Evolutionary conservation across 345 rosid genomes (phyloP).

Genomic region (Lepidium aucheri): DNA sequence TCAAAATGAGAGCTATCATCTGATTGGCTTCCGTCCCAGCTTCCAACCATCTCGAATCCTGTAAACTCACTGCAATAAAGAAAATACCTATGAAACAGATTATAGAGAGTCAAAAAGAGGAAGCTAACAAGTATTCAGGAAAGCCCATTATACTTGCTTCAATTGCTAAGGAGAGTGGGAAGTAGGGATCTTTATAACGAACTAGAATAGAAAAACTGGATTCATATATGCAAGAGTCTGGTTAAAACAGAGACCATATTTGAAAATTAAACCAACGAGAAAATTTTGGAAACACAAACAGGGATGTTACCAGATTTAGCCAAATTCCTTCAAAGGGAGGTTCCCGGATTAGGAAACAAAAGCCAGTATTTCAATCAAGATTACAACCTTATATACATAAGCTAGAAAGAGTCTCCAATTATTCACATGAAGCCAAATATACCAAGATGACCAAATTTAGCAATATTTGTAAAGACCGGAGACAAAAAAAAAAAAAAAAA

Average conservation of each 20-base stretch:
- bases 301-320: constrained; percentile 1
- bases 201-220: background rate
- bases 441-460: constrained; percentile 7
- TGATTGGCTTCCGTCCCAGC: constrained; percentile 73
- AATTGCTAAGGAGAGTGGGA: background rate
- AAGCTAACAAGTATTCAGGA: too few species aligned
- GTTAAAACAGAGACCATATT: background rate
- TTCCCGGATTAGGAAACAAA: background rate
- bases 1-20: constrained; percentile 77
- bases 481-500: background rate
- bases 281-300: background rate
- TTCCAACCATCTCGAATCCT: constrained; percentile 46
- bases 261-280: background rate
- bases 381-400: background rate
- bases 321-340: background rate
- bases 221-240: background rate
- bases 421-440: background rate
- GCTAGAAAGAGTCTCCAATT: background rate
- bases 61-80: constrained; percentile 8
- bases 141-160: background rate
- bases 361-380: background rate
- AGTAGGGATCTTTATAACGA: background rate
- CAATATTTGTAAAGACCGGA: background rate
- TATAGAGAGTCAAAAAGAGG: background rate
- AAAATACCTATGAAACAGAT: background rate